A percentile compares a stretch with the other conserved stretches of the same genome.
These are phyloP conservation scores for Tuber microsphaerosporum DNA, from an alignment of 495 filamentous ascomycete species.

Conservation along the genomic window DNA sequence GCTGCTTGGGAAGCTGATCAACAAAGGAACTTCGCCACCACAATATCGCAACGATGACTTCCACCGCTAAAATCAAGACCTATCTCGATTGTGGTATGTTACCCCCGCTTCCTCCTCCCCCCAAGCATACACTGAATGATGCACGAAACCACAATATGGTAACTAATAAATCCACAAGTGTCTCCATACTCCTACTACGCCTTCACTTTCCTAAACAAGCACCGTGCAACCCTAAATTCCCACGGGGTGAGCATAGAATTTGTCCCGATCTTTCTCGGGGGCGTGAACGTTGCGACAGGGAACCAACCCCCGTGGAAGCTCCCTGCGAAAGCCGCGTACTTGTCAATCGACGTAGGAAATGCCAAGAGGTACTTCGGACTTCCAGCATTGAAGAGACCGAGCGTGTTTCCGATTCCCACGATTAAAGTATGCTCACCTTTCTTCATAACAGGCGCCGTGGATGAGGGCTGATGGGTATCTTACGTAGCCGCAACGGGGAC, in stretches of 20 bases:
- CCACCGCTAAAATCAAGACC: slow-evolving; percentile 50
- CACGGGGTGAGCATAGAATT: slow-evolving; percentile 62
- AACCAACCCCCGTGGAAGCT: slow-evolving; percentile 69
- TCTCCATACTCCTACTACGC: slow-evolving; percentile 65
- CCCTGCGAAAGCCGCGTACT: slow-evolving; percentile 58
- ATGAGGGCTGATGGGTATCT: not conserved
- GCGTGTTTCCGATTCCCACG: slow-evolving; percentile 49
- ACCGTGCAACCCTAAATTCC: slow-evolving; percentile 49
- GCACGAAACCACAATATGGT: slow-evolving; percentile 31
- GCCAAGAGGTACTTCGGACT: slow-evolving; percentile 30
- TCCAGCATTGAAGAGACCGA: slow-evolving; percentile 36
- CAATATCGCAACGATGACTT: slow-evolving; percentile 12
- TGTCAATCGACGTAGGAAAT: slow-evolving; percentile 43
- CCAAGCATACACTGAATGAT: not conserved
- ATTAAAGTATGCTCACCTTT: slow-evolving; percentile 18
- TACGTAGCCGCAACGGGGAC: slow-evolving; percentile 54
- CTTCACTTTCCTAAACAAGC: slow-evolving; percentile 53
- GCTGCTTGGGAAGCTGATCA: not conserved
- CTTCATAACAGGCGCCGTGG: not conserved
- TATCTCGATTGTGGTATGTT: slow-evolving; percentile 55
- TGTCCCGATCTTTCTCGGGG: slow-evolving; percentile 66
- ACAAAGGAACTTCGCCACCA: not conserved
- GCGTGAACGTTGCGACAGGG: slow-evolving; percentile 57
- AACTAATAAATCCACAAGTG: slow-evolving; percentile 44
- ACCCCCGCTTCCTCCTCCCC: not conserved